These are phyloP conservation scores for Hypomontagnella monticulosa DNA, from an alignment of 495 filamentous ascomycete genomes.

Conservation along the genomic window DNA sequence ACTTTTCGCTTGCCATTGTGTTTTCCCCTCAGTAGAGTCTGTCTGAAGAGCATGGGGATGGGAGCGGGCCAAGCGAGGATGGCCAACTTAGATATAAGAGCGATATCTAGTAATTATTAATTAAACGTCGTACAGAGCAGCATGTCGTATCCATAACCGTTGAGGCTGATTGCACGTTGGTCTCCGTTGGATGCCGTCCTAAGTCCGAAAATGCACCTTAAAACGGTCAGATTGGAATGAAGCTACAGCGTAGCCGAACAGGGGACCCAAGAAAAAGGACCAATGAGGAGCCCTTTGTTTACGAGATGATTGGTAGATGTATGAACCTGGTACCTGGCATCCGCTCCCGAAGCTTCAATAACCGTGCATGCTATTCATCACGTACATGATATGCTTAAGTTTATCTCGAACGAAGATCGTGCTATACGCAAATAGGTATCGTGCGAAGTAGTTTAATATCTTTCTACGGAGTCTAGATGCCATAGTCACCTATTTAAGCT, in stretches of 20 bases:
- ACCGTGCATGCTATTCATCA: neutral
- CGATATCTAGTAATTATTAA: neutral
- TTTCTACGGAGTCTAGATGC: no score
- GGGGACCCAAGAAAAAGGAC: neutral
- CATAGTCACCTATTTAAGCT: no score
- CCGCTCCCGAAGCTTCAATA: no score
- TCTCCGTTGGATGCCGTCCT: conserved; percentile 12
- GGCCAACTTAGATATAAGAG: conserved; percentile 12
- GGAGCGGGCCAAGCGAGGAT: neutral
- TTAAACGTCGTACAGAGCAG: no score
- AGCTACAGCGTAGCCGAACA: conserved; percentile 12
- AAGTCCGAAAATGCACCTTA: conserved; percentile 9
- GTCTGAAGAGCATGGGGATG: neutral
- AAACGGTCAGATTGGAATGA: conserved; percentile 7
- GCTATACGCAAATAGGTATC: no score
- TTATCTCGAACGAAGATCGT: no score
- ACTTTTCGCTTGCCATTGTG: conserved; percentile 19
- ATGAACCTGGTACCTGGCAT: no score
- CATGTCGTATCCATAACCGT: neutral
- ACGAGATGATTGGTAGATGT: no score
- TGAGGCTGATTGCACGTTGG: conserved; percentile 6
- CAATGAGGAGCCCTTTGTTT: neutral
- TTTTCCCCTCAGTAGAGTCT: neutral
- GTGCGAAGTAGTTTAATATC: no score
- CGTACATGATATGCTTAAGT: neutral